A percentile compares a stretch with the other conserved stretches of the same genome.
Conservation (phyloP, 2,329 filamentous ascomycete species). For the Hypoxylon sp. region DNA sequence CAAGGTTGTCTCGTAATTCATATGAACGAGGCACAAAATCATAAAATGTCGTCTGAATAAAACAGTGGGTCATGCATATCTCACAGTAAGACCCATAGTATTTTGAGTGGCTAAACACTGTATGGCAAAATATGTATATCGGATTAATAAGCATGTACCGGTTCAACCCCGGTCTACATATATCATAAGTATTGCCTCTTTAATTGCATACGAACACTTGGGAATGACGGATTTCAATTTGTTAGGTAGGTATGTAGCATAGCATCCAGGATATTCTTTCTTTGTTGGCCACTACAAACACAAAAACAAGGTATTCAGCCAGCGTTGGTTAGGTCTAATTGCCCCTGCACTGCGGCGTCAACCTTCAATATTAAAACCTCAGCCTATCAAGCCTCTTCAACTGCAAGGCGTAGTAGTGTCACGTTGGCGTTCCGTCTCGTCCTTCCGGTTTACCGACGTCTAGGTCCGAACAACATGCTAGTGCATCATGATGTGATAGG, state of each 20-base stretch:
- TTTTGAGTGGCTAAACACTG: not conserved
- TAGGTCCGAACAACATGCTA: slow-evolving; percentile 28
- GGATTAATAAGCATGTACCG: slow-evolving; percentile 18
- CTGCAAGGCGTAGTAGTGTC: slow-evolving; percentile 7
- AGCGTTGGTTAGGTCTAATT: slow-evolving; percentile 14
- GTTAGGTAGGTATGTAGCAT: no score
- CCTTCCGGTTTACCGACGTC: slow-evolving; percentile 16
- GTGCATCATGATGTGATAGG: slow-evolving; percentile 30
- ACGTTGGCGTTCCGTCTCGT: slow-evolving; percentile 20
- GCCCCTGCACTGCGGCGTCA: slow-evolving; percentile 12
- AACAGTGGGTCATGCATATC: slow-evolving; percentile 22
- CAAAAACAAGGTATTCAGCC: slow-evolving; percentile 9
- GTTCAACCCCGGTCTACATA: slow-evolving; percentile 24
- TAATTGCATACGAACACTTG: slow-evolving; percentile 12
- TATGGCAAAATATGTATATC: slow-evolving; percentile 2
- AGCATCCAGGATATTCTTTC: slow-evolving; percentile 24
- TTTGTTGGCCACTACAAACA: slow-evolving; percentile 7
- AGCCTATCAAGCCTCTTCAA: slow-evolving; percentile 15
- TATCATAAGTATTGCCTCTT: not conserved
- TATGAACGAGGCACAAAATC: slow-evolving; percentile 21
- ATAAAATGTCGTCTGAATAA: slow-evolving; percentile 37
- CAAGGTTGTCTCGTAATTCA: slow-evolving; percentile 1
- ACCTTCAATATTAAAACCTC: slow-evolving; percentile 14
- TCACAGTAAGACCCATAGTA: slow-evolving; percentile 10
- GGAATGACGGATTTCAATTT: slow-evolving; percentile 9